Conservation (phyloP, 78 protist genomes). For the Dictyostelium intermedium region DNA sequence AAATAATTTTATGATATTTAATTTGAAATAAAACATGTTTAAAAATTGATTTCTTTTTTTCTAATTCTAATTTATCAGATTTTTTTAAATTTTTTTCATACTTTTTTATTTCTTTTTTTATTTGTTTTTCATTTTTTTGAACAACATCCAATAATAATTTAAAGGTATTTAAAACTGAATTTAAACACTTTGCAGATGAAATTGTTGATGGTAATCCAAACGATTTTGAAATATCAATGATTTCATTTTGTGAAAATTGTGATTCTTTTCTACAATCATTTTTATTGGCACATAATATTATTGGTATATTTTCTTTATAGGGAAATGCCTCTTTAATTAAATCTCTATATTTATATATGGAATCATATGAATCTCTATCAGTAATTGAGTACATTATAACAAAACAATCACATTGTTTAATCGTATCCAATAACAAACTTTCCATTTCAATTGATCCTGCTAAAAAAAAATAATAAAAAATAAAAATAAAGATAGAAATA, state of each 20-base stretch:
- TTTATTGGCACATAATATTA: background rate
- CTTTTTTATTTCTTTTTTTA: background rate
- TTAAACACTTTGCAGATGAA: background rate
- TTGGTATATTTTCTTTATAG: background rate
- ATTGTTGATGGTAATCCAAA: background rate
- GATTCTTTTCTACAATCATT: background rate
- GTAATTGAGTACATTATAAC: background rate
- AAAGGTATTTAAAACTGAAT: background rate
- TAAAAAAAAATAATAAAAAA: background rate
- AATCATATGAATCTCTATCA: background rate
- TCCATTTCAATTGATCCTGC: background rate
- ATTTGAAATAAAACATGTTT: background rate
- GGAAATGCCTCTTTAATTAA: background rate
- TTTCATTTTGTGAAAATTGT: background rate
- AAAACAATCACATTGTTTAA: background rate
- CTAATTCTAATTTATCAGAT: background rate
- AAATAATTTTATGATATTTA: background rate
- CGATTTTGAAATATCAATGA: background rate
- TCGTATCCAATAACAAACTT: background rate
- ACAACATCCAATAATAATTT: background rate
- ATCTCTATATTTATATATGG: background rate
- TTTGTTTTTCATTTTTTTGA: background rate
- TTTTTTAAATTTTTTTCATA: background rate
- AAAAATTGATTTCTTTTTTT: background rate
- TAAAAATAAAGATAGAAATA: too few relatives aligned